Evolutionary conservation across 257 asterid species (phyloP), one percentile per base, ranked within the genome.

Genomic region (Mitragyna speciosa): DNA sequence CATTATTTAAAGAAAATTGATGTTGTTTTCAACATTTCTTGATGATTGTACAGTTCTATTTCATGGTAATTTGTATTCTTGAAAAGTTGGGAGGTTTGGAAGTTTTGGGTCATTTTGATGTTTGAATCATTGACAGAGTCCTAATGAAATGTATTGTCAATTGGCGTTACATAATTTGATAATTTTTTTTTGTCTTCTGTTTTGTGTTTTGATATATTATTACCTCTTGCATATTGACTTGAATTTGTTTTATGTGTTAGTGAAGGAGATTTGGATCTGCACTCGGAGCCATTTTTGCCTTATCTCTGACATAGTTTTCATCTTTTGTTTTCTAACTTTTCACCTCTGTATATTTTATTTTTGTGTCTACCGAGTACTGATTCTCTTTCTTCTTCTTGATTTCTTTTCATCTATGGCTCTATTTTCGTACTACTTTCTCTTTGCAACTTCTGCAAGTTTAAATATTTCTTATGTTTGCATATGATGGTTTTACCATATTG

Each of bases 191-290:
- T 47, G 26, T 65, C 59, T 64, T 74, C 30, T 26, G 43, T 70
- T 76, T 48, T 31, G 74, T 12, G 76, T 39, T 43, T 68, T 59
- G 43, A 19, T 28, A 15, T 47, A 47, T 33, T 59, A 56, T 22
- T 64, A 12, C 20, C 70, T 81, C 47, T 20, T 20, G 83, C 73
- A 68, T 70, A 52, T 20, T 56, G 36, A 12, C 47, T 69, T 30
- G 5, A n/a, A 45, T 67, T 71, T 77, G 75, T 79, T 28, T 36
- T 81, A 33, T 74, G 28, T 70, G 69, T 16, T 79, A 49, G 76
- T 58, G 79, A 85, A 72, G 82, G 63, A 75, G 76, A 58, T 80
- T 80, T 80, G 82, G 87, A 92, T 92, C 91, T 87, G 70, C 39
- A 43, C 72, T n/a, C 67, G 56, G 58, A 70, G 75, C 68, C 51